These are phyloP conservation scores for Zygoascus ofunaensis DNA, from an alignment of 805 yeast genomes.

Conservation along the genomic window DNA sequence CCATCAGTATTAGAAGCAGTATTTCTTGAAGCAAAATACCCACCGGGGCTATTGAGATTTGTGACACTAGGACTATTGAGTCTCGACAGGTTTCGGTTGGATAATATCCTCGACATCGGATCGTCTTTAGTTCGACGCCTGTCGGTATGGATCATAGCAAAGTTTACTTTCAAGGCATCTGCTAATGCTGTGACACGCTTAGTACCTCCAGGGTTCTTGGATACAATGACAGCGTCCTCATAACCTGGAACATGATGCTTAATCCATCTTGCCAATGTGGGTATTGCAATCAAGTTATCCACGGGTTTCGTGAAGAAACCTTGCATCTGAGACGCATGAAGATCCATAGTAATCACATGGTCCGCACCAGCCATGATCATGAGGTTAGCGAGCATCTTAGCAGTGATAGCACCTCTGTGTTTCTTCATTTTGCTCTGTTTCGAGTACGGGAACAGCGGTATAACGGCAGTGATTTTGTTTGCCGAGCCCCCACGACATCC, in stretches of 20 bases:
- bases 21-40: neutral
- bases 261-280: constrained; percentile 94
- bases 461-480: constrained; percentile 91
- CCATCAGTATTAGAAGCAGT: neutral
- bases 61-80: neutral
- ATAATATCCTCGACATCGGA: constrained; percentile 26
- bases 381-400: constrained; percentile 91
- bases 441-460: constrained; percentile 96
- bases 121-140: constrained; percentile 77
- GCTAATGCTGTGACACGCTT: constrained; percentile 96
- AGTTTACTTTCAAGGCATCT: constrained; percentile 89
- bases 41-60: neutral
- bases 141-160: constrained; percentile 98
- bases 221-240: constrained; percentile 85
- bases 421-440: constrained; percentile 97
- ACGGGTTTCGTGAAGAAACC: constrained; percentile 97
- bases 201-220: constrained; percentile 99
- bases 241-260: constrained; percentile 80
- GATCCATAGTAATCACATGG: constrained; percentile 95
- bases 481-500: constrained; percentile 99
- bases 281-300: constrained; percentile 93
- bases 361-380: constrained; percentile 98
- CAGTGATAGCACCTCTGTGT: constrained; percentile 97
- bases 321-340: constrained; percentile 97
- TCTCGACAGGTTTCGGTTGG: constrained; percentile 2